Percentiles rank a stretch among this genome's conserved stretches.
Evolutionary conservation across 352 stramenopile genomes (phyloP).

Genomic region (Globisporangium yorkense): DNA sequence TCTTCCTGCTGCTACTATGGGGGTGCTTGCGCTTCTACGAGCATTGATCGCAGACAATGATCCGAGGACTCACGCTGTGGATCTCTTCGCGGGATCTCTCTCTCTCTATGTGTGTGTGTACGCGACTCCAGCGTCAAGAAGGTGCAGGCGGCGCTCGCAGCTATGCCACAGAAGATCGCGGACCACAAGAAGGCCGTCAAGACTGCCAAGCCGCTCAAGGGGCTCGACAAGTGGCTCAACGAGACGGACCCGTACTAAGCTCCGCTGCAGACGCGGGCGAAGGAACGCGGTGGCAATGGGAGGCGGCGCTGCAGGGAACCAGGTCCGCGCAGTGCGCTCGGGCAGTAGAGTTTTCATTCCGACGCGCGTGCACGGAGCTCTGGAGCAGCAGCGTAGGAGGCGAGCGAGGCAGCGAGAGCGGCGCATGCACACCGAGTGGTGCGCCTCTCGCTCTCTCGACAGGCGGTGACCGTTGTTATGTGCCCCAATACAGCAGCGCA

Average conservation of each 20-base stretch:
- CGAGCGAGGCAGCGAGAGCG: background rate
- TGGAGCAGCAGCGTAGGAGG: background rate
- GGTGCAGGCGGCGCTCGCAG: conserved; percentile 72
- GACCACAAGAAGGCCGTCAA: conserved; percentile 85
- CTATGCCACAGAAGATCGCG: conserved; percentile 81
- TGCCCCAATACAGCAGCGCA: no score
- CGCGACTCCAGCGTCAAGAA: conserved; percentile 61
- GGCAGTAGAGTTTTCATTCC: background rate
- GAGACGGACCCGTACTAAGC: conserved; percentile 74
- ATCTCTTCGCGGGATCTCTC: background rate
- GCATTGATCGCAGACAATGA: background rate
- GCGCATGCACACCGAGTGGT: no score
- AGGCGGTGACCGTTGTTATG: no score
- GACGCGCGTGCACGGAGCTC: background rate
- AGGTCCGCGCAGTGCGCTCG: background rate
- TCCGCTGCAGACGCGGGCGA: background rate
- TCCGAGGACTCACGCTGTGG: background rate
- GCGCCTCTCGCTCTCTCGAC: no score
- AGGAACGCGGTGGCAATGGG: background rate
- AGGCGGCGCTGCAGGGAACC: background rate
- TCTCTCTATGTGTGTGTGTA: background rate
- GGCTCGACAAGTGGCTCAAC: conserved; percentile 86
- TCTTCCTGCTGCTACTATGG: background rate
- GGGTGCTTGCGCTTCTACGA: background rate
- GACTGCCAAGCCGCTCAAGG: conserved; percentile 78